Evolutionary conservation across 2,329 filamentous ascomycete species (phyloP), one percentile per base, ranked within the genome.

Genomic region (Colletotrichum nymphaeae): DNA sequence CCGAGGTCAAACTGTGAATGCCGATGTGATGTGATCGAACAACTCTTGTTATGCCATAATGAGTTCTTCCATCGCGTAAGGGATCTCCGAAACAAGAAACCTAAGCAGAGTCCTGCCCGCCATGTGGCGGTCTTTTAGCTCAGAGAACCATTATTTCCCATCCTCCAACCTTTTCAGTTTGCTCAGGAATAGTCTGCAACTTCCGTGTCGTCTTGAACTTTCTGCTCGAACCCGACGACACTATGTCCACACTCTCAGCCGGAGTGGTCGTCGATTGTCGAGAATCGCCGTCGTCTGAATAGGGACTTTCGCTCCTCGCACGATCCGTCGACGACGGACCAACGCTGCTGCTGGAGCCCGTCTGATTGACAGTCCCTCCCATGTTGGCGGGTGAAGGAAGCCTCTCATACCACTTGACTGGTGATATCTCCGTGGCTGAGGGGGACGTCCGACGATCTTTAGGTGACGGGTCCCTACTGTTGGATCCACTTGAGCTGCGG

Each of bases 181-280:
- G 42, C 42, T 49, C 42, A 9, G 42, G 42, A 49, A 49, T 49
- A n/a, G 4, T 22, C 8, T 49, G 19, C 42, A 49, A 49, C 42
- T 4, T 49, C 1, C 19, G 42, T 19, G 19, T 49, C 19, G 7
- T 22, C 19, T n/a, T 49, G 3, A 3, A 1, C 3, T 22, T 49
- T 4, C 42, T 11, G 4, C 16, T 5, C 1, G 42, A 2, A 22
- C 1, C 7, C 8, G 42, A 4, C 0, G 1, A 19, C 7, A 19
- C 0, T 8, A 0, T 1, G 4, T 49, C 19, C 19, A 5, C 42
- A 19, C 42, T 49, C 8, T 22, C 42, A 22, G 7, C 7, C 8
- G 19, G 42, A 49, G n/a, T 49, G 7, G 8, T 1, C 42, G 8
- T 49, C 19, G 0, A 8, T 49, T n/a, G 16, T 8, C 3, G 42